These are phyloP conservation scores for Phytophthora tentaculata DNA, from an alignment of 352 stramenopile genomes.

Conservation along the genomic window DNA sequence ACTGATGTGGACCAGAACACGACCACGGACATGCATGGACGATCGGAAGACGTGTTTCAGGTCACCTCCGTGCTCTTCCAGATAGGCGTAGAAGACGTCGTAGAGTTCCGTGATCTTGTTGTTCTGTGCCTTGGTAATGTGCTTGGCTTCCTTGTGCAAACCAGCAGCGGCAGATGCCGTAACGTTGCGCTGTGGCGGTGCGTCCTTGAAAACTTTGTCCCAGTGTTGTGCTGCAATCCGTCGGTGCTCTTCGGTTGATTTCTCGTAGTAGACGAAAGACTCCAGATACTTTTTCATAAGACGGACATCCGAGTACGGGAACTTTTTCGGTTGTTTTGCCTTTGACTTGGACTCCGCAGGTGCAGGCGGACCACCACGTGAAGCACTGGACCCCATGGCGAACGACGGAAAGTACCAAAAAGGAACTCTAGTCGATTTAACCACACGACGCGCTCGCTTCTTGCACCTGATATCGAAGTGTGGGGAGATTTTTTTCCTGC, in stretches of 20 bases:
- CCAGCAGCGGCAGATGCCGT: neutral
- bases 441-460: neutral
- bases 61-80: constrained; percentile 54
- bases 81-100: constrained; percentile 59
- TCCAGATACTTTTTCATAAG: constrained; percentile 51
- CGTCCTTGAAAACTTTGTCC: constrained; percentile 47
- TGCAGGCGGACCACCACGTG: constrained; percentile 4
- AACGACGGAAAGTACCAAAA: neutral
- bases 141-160: constrained; percentile 27
- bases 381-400: constrained; percentile 31
- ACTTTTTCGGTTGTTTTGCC: constrained; percentile 34
- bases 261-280: constrained; percentile 45
- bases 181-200: constrained; percentile 13
- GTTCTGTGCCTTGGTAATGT: constrained; percentile 35
- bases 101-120: constrained; percentile 53
- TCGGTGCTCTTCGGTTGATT: constrained; percentile 52
- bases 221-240: constrained; percentile 49
- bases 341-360: constrained; percentile 9
- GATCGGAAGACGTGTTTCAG: constrained; percentile 58
- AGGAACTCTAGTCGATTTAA: neutral
- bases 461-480: neutral
- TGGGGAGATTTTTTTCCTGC: neutral
- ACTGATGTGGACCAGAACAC: constrained; percentile 60
- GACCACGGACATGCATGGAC: constrained; percentile 54
- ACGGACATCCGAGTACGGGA: constrained; percentile 34